Evolutionary conservation across 768 basidiomycete genomes (phyloP).

Genomic region (Lactifluus subvellereus): DNA sequence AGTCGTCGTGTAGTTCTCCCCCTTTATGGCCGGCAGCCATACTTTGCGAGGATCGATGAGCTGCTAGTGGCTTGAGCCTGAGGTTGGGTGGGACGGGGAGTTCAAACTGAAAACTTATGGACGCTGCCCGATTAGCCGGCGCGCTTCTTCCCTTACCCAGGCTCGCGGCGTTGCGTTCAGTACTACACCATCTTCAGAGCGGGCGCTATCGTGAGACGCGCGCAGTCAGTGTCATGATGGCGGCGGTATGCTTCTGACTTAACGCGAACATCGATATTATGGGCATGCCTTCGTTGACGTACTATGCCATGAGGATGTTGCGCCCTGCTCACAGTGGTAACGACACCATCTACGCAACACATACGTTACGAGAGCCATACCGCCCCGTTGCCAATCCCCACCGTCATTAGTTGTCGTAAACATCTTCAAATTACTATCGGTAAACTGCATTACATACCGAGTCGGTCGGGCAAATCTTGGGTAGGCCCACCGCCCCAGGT

Average conservation of each 20-base stretch:
- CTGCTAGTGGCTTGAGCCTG: background rate
- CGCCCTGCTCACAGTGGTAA: conserved; percentile 5
- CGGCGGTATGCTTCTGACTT: conserved; percentile 5
- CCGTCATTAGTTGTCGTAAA: background rate
- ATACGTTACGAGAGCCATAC: background rate
- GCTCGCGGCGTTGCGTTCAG: too few relatives aligned
- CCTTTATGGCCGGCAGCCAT: background rate
- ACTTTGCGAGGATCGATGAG: background rate
- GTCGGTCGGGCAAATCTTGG: background rate
- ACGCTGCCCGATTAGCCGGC: background rate
- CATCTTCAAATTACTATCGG: background rate
- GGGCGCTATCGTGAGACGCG: background rate
- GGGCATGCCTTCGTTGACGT: conserved; percentile 16
- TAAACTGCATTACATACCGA: background rate
- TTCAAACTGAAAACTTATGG: background rate
- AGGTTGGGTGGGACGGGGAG: background rate
- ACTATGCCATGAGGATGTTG: conserved; percentile 14
- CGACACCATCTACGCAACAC: background rate
- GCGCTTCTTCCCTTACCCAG: background rate
- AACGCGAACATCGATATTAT: conserved; percentile 4
- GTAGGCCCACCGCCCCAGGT: background rate
- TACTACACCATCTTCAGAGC: background rate
- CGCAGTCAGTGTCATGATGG: background rate
- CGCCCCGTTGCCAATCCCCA: background rate
- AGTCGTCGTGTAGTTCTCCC: background rate